Evolutionary conservation across 2,329 filamentous ascomycete genomes (phyloP), one percentile per base, ranked within the genome.

Genomic region (Mycosphaerella sp.): DNA sequence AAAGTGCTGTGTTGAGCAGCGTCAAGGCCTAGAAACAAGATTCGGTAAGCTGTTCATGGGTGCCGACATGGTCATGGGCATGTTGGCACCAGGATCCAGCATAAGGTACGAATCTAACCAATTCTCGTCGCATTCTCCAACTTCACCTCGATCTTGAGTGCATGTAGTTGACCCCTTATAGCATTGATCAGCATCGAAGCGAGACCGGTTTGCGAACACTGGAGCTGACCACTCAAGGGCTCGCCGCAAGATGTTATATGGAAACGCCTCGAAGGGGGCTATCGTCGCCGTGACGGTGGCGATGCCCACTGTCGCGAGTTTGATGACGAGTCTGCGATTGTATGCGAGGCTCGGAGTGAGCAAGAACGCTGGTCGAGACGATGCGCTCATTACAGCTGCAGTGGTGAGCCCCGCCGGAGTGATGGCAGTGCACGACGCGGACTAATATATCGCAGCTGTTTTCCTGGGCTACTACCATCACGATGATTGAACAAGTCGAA

Each of bases 301-400:
- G 10, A 62, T 64, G 50, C 58, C 56, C 1, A 41, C 45, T 18
- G 28, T 64, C 6, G 59, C 61, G 6, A 51, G 48, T 2, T 32
- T 58, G 10, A 50, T 55, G 4, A 56, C 56, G 6, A 17, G 48
- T 1, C 17, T 59, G 4, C 59, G 62, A 2, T 32, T 62, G 10
- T 60, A 56, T 35, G 47, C 47, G 6, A 41, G 52, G 39, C 36
- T 54, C 4, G 25, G 21, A 8, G 39, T 54, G 3, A 51, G 36
- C 27, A 42, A 50, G 42, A 50, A 54, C 30, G 42, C 52, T 12
- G 52, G 52, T 17, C 28, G 37, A 41, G 52, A 54, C 30, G 52
- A 54, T 43, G 52, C 32, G 4, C 41, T 44, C 37, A 54, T 54
- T 8, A 27, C 28, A 14, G 44, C 43, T 18, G 36, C 52, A 25